Base-by-base conservation (phyloP, 1,284 basidiomycete species). In the Spongispora temasekensis region DNA sequence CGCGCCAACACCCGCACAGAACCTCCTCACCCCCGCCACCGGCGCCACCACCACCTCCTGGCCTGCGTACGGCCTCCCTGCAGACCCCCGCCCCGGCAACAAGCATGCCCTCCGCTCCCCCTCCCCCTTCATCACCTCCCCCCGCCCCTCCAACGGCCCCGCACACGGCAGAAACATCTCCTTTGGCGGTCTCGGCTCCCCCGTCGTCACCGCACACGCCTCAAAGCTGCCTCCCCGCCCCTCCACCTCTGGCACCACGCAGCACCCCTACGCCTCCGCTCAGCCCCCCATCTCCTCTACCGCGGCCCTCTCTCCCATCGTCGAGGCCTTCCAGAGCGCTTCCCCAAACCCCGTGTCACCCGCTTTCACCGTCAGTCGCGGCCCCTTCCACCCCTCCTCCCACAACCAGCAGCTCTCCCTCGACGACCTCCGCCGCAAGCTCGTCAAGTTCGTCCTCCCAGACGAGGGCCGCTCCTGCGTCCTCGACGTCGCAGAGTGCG, bases 361-460 rank as follows among this genome's bases (percentile, higher is more conserved):
- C 13, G 70, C 80, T 0, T 86, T 84, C 67, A 73, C 82, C 15
- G 82, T 86, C 32, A 83, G 85, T 1, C 79, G 80, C 25, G 84
- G 84, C 30, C 83, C 85, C 0, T 87, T 85, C 67, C 77, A 77
- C 27, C 81, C 81, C 8, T 74, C 82, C 0, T 76, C 79, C 4
- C 77, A 82, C 42, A 74, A 71, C 53, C 71, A 75, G 53, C 76
- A 81, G 2, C 81, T 85, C 6, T 88, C 90, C 0, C 76, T 93
- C 25, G 91, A 94, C 60, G 92, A 95, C 65, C 79, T 95, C 54
- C 82, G 89, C 51, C 82, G 89, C 55, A 92, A 91, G 72, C 78
- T 94, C 17, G 88, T 97, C 70, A 97, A 94, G 74, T 96, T 97
- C 72, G 81, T 88, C 48, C 81, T 94, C 55, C 87, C 89, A 2